Conservation (phyloP, 2,329 filamentous ascomycete genomes). For the Epichloe sp. region DNA sequence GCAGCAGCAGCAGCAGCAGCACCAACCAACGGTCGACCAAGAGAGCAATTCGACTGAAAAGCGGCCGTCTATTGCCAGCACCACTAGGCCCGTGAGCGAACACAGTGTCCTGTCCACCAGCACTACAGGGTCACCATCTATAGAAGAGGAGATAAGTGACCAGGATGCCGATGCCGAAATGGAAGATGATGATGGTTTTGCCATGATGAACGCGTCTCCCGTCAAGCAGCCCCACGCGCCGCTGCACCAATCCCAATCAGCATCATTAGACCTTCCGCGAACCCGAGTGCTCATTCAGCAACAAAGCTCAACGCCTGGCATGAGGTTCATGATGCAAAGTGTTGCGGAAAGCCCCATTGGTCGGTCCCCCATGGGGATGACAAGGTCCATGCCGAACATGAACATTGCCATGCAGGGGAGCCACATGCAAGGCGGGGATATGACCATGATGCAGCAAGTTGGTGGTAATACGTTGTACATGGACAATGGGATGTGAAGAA, state of each 20-base stretch:
- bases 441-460: conserved; percentile 33
- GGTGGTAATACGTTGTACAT: conserved; percentile 39
- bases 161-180: conserved; percentile 35
- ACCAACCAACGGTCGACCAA: conserved; percentile 1
- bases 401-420: conserved; percentile 27
- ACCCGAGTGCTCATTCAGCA: conserved; percentile 26
- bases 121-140: conserved; percentile 24
- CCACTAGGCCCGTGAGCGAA: conserved; percentile 21
- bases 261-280: conserved; percentile 30
- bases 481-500: conserved; percentile 18
- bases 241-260: conserved; percentile 27
- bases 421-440: conserved; percentile 28
- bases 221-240: conserved; percentile 23
- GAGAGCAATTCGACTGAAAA: conserved; percentile 9
- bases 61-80: conserved; percentile 22
- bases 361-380: conserved; percentile 26
- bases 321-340: conserved; percentile 31
- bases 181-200: conserved; percentile 45
- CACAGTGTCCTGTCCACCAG: conserved; percentile 18
- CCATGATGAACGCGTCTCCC: conserved; percentile 32
- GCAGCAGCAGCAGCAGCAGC: conserved; percentile 10
- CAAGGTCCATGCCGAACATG: conserved; percentile 33
- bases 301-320: conserved; percentile 15
- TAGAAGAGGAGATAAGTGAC: conserved; percentile 24
- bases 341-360: conserved; percentile 22